phyloP scores from a whole-genome alignment of 2,329 filamentous ascomycete genomes.

The Fusarium sacchari region DNA sequence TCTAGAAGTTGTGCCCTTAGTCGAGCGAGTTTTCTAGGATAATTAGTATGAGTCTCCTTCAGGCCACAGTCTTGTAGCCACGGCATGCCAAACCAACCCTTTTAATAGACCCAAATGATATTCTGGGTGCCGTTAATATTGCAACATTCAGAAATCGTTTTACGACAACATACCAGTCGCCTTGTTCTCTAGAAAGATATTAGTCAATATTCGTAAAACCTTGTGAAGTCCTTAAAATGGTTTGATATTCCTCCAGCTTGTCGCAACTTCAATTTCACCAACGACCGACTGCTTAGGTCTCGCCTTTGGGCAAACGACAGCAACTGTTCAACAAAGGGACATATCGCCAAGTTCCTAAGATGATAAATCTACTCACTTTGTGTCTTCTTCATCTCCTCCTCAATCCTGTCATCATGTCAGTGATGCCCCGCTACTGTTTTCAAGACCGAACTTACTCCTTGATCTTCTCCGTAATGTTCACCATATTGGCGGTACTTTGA shows the following conservation, averaged over 20 bases:
- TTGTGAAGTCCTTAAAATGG: not conserved
- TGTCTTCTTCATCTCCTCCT: constrained; percentile 99
- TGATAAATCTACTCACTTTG: constrained; percentile 75
- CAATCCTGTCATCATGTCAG: constrained; percentile 75
- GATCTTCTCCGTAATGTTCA: constrained; percentile 99
- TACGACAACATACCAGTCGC: constrained; percentile 79
- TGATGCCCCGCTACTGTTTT: constrained; percentile 11
- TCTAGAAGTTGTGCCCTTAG: constrained; percentile 94
- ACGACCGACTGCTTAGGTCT: not conserved
- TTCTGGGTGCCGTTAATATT: constrained; percentile 65
- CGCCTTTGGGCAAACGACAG: too few relatives aligned
- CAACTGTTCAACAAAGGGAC: not conserved
- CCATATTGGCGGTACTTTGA: constrained; percentile 71
- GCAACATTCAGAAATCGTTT: not conserved
- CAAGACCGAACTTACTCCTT: constrained; percentile 78
- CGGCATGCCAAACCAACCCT: constrained; percentile 69
- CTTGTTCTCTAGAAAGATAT: constrained; percentile 83
- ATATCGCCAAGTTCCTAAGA: not conserved
- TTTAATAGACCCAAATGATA: constrained; percentile 98
- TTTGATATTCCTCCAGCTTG: not conserved
- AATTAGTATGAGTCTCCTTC: not conserved
- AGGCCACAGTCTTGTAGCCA: not conserved
- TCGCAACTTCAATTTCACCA: not conserved
- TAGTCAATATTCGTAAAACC: not conserved
- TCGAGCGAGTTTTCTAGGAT: constrained; percentile 87